phyloP scores from a whole-genome alignment of 371 early-diverging fungal genomes.

The Apophysomyces elegans region DNA sequence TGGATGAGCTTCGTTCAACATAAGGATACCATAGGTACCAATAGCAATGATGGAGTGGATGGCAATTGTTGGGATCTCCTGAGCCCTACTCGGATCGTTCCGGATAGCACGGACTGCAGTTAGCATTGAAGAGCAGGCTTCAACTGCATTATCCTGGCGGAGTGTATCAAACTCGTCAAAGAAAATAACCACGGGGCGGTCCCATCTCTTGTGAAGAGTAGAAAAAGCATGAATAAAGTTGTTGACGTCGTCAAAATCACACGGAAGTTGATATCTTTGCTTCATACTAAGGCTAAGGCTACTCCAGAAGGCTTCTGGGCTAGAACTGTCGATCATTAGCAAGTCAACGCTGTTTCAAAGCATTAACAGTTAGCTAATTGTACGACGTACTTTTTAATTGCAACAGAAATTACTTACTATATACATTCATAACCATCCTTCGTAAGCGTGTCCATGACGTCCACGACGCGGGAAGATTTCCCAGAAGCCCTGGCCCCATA shows the following conservation, averaged over 20 bases:
- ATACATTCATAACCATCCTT: conserved; percentile 14
- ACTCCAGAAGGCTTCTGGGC: not conserved
- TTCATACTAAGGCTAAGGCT: not conserved
- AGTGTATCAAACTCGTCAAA: conserved; percentile 25
- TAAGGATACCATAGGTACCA: conserved; percentile 21
- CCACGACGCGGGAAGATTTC: conserved; percentile 25
- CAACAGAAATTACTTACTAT: not conserved
- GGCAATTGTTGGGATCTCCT: not conserved
- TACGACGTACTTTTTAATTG: not conserved
- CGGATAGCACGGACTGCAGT: conserved; percentile 5
- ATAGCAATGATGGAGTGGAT: conserved; percentile 22
- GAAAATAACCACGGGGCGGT: conserved; percentile 20
- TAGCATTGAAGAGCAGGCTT: conserved; percentile 15
- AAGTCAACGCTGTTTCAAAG: conserved; percentile 5
- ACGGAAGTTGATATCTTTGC: not conserved
- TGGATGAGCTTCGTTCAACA: conserved; percentile 15
- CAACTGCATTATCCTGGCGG: conserved; percentile 7
- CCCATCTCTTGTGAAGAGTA: not conserved
- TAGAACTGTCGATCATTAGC: not conserved
- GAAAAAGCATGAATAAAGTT: not conserved
- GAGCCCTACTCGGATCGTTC: not conserved
- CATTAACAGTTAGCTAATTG: not conserved
- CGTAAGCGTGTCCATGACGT: conserved; percentile 19
- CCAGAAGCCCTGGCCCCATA: conserved; percentile 24
- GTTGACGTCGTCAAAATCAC: not conserved